phyloP scores from a whole-genome alignment of 345 rosid genomes.

The Rhodamnia rubescens region DNA sequence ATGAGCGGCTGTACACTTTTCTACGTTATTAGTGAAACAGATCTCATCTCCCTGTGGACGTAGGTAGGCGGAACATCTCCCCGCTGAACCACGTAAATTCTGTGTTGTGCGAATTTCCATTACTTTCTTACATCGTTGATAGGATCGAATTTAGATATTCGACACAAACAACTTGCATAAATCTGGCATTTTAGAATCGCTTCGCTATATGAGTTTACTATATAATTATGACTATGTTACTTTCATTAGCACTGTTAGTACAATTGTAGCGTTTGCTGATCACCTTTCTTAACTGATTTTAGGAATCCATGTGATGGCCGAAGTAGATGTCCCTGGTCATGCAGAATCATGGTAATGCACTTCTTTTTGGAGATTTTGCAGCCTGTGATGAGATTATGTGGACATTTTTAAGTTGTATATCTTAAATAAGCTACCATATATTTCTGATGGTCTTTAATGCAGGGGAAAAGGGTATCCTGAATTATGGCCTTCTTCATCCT shows the following conservation, averaged over 20 bases:
- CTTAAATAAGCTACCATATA: background rate
- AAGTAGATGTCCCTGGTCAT: conserved; percentile 95
- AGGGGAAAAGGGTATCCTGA: conserved; percentile 95
- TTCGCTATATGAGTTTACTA: background rate
- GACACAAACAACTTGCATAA: background rate
- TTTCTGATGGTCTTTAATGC: conserved; percentile 17
- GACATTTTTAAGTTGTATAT: background rate
- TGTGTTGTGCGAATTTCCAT: no score
- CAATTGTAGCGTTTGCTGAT: background rate
- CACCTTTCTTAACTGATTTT: conserved; percentile 10
- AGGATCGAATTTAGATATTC: no score
- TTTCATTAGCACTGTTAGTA: background rate
- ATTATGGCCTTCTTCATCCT: conserved; percentile 85
- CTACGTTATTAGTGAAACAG: no score
- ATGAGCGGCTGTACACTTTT: no score
- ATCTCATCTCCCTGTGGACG: no score
- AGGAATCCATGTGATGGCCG: conserved; percentile 96
- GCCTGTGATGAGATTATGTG: background rate
- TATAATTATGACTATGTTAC: background rate
- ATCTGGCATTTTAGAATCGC: background rate
- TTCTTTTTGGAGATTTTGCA: background rate
- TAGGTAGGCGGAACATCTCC: no score
- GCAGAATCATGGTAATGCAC: conserved; percentile 77
- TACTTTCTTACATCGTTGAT: no score
- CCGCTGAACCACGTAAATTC: no score